These are phyloP conservation scores for Arachnopeziza araneosa DNA, from an alignment of 2,329 filamentous ascomycete genomes.

Conservation along the genomic window DNA sequence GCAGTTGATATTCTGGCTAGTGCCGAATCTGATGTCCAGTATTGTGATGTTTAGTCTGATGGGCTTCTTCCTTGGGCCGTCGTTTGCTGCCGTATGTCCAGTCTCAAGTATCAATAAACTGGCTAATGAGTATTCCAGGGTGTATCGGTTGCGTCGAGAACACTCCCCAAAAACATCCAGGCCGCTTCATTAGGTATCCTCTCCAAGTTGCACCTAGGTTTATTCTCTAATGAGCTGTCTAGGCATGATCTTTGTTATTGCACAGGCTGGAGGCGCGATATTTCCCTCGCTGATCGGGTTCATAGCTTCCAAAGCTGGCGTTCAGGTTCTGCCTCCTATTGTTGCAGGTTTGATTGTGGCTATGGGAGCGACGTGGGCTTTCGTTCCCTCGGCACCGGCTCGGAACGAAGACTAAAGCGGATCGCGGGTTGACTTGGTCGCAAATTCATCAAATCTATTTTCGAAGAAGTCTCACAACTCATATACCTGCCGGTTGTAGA, in stretches of 20 bases:
- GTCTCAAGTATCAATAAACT: not conserved
- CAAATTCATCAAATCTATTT: too few species aligned
- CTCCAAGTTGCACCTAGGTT: not conserved
- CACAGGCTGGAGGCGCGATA: slow-evolving; percentile 48
- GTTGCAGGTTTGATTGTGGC: slow-evolving; percentile 42
- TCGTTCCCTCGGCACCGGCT: slow-evolving; percentile 29
- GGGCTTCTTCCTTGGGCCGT: slow-evolving; percentile 52
- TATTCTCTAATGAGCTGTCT: slow-evolving; percentile 2
- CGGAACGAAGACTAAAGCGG: too few species aligned
- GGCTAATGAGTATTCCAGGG: slow-evolving; percentile 35
- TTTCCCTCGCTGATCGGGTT: slow-evolving; percentile 52
- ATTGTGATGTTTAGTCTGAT: slow-evolving; percentile 49
- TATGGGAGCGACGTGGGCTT: slow-evolving; percentile 42
- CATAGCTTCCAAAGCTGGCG: slow-evolving; percentile 40
- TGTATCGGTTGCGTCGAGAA: slow-evolving; percentile 47
- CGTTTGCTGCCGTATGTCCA: slow-evolving; percentile 48
- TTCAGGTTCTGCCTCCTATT: slow-evolving; percentile 46
- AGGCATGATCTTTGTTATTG: slow-evolving; percentile 51
- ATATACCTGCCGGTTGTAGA: too few species aligned
- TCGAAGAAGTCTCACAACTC: too few species aligned
- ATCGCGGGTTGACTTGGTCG: too few species aligned
- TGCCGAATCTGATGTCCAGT: slow-evolving; percentile 42
- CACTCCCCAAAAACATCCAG: slow-evolving; percentile 43
- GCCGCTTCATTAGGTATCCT: slow-evolving; percentile 40
- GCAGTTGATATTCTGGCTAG: slow-evolving; percentile 56